Base-by-base conservation (phyloP, 192 early-diverging fungal species). In the Coemansia sp. region DNA sequence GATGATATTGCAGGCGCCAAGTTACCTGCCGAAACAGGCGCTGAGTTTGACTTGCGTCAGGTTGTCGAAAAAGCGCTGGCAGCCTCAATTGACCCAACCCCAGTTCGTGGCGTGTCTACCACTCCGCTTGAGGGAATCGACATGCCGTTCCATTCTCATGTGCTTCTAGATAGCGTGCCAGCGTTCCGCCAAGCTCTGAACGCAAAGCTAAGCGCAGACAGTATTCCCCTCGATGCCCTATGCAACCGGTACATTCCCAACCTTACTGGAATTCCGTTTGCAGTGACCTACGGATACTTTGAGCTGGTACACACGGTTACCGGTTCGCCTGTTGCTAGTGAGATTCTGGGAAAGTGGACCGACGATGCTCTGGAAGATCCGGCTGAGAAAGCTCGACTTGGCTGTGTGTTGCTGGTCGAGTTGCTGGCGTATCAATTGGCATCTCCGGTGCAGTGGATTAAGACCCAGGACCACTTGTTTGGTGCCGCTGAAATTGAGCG, bases 351-450 rank as follows among this genome's bases (percentile, higher is more conserved):
- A 57, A 75, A 71, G 20, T 95, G 93, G 93, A 16, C 20, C 12
- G 52, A 61, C n/a, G 29, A 7, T 12, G 13, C 19, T 1, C 41
- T 61, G 27, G 43, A 52, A 4, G 37, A 62, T 16, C 71, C 88
- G 19, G 82, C 69, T 51, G 86, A 85, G 43, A 85, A 91, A 65
- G 87, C 90, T 63, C 82, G 86, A 23, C 85, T 95, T 32, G 93
- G 90, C 45, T 86, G 87, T 72, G 83, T 72, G 10, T 76, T 98
- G 27, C 68, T 98, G 47, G 86, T 95, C 61, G 94, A 98, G 77
- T 74, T 96, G 53, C 73, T 98, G 16, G 90, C 94, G 9, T 93
- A 95, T 74, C 96, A 98, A 80, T 90, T 98, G 71, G 94, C 94
- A 14, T 89, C 85, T 32, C 90, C 96, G 24, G 94, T 96, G 18